A percentile compares a stretch with the other conserved stretches of the same genome.
Conservation (phyloP, 2,329 filamentous ascomycete species). For the Polychaeton citri region DNA sequence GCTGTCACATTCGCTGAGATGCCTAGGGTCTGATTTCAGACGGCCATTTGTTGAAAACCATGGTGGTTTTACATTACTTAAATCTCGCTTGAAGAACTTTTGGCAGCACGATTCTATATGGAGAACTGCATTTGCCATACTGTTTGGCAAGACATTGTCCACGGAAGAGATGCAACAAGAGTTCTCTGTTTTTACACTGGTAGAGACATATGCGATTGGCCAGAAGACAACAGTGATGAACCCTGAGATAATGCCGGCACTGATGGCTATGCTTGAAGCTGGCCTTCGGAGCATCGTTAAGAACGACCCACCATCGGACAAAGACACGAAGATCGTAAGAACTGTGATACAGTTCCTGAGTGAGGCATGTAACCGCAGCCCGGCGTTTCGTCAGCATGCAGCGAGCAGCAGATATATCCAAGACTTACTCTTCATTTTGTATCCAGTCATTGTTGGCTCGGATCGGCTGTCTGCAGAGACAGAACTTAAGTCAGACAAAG, state of each 20-base stretch:
- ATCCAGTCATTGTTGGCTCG: slow-evolving; percentile 75
- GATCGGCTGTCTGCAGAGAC: slow-evolving; percentile 72
- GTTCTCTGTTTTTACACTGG: slow-evolving; percentile 61
- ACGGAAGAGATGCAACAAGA: slow-evolving; percentile 57
- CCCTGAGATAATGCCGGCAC: slow-evolving; percentile 65
- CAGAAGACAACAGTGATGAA: slow-evolving; percentile 54
- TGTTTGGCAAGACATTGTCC: slow-evolving; percentile 68
- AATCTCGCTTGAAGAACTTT: slow-evolving; percentile 67
- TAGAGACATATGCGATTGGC: slow-evolving; percentile 52
- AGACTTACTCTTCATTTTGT: slow-evolving; percentile 64
- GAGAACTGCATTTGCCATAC: slow-evolving; percentile 74
- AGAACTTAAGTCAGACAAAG: slow-evolving; percentile 74
- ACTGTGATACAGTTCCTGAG: slow-evolving; percentile 67
- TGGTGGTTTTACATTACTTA: slow-evolving; percentile 78
- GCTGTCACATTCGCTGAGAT: slow-evolving; percentile 67
- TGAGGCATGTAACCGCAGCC: slow-evolving; percentile 63
- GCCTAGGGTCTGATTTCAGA: slow-evolving; percentile 68
- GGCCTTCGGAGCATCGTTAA: slow-evolving; percentile 60
- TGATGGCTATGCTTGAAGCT: slow-evolving; percentile 76
- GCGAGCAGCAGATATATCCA: slow-evolving; percentile 69
- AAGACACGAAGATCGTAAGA: slow-evolving; percentile 53
- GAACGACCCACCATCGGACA: slow-evolving; percentile 32
- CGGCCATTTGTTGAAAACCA: slow-evolving; percentile 77
- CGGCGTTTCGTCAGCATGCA: slow-evolving; percentile 71
- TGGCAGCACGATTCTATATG: slow-evolving; percentile 79